A percentile compares a stretch with the other conserved stretches of the same genome.
These are phyloP conservation scores for Grigorovia yakushimaensis DNA, from an alignment of 805 yeast genomes.

Conservation along the genomic window DNA sequence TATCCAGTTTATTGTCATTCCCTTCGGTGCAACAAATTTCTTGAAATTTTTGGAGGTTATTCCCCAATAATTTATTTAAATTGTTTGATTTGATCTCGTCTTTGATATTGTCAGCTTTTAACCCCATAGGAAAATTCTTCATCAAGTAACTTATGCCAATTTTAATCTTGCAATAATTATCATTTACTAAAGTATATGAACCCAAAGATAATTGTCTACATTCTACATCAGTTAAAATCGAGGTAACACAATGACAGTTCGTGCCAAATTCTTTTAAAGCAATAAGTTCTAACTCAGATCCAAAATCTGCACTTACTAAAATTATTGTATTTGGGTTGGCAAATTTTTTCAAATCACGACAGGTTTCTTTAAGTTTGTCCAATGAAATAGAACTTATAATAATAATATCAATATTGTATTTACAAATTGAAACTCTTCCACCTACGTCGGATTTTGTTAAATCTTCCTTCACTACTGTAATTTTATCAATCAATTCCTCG, in stretches of 20 bases:
- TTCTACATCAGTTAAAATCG: conserved; percentile 24
- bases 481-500: conserved; percentile 8
- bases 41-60: conserved; percentile 2
- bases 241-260: conserved; percentile 17
- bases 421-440: conserved; percentile 5
- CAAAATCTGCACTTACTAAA: conserved; percentile 24
- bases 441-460: not conserved
- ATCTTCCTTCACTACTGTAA: conserved; percentile 2
- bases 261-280: conserved; percentile 10
- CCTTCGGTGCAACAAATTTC: not conserved
- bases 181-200: conserved; percentile 24
- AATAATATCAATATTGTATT: conserved; percentile 20
- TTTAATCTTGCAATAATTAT: conserved; percentile 15
- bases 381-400: conserved; percentile 22
- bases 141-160: conserved; percentile 20
- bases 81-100: conserved; percentile 1
- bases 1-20: conserved; percentile 5
- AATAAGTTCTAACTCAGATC: conserved; percentile 22
- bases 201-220: conserved; percentile 26
- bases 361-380: conserved; percentile 14
- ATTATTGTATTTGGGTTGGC: conserved; percentile 16
- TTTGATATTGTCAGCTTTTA: not conserved
- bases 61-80: conserved; percentile 4
- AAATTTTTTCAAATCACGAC: conserved; percentile 11
- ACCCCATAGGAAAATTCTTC: conserved; percentile 4